Percentiles rank a stretch among this genome's conserved stretches.
phyloP scores from a whole-genome alignment of 2,329 filamentous ascomycete genomes.

The Neofusicoccum cordaticola region DNA sequence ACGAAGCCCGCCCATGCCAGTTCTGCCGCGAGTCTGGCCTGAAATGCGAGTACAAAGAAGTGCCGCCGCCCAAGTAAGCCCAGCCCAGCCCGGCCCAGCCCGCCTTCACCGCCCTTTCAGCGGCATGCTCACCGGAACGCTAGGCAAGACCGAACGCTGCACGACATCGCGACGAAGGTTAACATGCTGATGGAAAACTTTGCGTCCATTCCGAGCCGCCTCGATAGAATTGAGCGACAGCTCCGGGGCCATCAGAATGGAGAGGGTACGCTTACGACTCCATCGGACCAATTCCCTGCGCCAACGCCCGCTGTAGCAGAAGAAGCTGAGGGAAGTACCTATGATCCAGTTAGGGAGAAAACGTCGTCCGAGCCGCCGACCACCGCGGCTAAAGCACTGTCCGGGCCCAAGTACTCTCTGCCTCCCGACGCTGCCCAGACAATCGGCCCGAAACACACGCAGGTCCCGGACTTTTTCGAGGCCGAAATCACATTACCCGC shows the following conservation, averaged over 20 bases:
- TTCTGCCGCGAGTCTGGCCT: slow-evolving; percentile 83
- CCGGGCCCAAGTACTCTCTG: slow-evolving; percentile 25
- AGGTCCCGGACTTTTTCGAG: slow-evolving; percentile 42
- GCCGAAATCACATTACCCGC: slow-evolving; percentile 68
- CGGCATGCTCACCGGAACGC: slow-evolving; percentile 5
- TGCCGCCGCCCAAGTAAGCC: slow-evolving; percentile 82
- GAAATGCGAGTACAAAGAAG: slow-evolving; percentile 84
- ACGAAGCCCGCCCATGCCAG: slow-evolving; percentile 39
- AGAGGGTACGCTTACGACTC: slow-evolving; percentile 17
- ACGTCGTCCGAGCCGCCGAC: slow-evolving; percentile 15
- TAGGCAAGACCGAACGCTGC: slow-evolving; percentile 50
- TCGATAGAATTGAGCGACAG: slow-evolving; percentile 16
- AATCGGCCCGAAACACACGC: slow-evolving; percentile 5
- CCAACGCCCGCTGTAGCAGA: slow-evolving; percentile 12
- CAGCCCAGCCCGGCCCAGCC: not conserved
- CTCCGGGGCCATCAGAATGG: slow-evolving; percentile 17
- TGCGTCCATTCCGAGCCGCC: slow-evolving; percentile 11
- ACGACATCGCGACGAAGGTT: slow-evolving; percentile 43
- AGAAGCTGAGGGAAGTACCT: slow-evolving; percentile 16
- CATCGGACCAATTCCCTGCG: slow-evolving; percentile 17
- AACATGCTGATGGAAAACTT: slow-evolving; percentile 23
- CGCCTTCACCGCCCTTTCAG: slow-evolving; percentile 4
- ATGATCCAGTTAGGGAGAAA: slow-evolving; percentile 17
- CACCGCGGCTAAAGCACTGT: slow-evolving; percentile 1
- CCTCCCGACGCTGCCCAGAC: slow-evolving; percentile 6